Conservation (phyloP, 73 alveolate genomes). For the Paramecium sexaurelia region DNA sequence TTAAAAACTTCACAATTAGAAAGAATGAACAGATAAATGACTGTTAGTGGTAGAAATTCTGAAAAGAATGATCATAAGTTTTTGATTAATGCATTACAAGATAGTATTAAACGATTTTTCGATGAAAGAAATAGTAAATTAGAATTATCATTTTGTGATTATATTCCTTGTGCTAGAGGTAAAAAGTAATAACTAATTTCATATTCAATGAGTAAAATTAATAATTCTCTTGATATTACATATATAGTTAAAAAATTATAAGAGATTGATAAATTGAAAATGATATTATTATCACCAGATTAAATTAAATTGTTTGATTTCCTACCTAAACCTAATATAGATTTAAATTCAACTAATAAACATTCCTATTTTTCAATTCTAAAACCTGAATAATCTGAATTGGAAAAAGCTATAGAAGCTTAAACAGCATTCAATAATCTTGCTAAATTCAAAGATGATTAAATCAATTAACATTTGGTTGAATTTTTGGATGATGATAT, state of each 20-base stretch:
- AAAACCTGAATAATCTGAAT: slow-evolving; percentile 13
- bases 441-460: not conserved
- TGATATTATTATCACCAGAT: slow-evolving; percentile 21
- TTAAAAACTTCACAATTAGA: not conserved
- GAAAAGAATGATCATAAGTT: not conserved
- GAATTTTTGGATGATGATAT: slow-evolving; percentile 12
- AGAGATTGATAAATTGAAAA: slow-evolving; percentile 63
- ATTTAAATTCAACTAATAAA: not conserved
- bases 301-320: slow-evolving; percentile 60
- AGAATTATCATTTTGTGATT: not conserved
- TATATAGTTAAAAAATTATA: slow-evolving; percentile 36
- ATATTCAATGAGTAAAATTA: slow-evolving; percentile 47
- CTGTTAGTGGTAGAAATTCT: not conserved
- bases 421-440: not conserved
- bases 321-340: slow-evolving; percentile 58
- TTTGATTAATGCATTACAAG: not conserved
- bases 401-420: slow-evolving; percentile 20
- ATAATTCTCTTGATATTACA: slow-evolving; percentile 42
- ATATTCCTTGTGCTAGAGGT: slow-evolving; percentile 24
- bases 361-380: slow-evolving; percentile 2
- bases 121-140: not conserved
- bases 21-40: not conserved
- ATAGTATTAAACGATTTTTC: not conserved
- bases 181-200: slow-evolving; percentile 27
- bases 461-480: not conserved